Base-by-base conservation (phyloP, 169 alveolate genomes). In the Babesia divergens region DNA sequence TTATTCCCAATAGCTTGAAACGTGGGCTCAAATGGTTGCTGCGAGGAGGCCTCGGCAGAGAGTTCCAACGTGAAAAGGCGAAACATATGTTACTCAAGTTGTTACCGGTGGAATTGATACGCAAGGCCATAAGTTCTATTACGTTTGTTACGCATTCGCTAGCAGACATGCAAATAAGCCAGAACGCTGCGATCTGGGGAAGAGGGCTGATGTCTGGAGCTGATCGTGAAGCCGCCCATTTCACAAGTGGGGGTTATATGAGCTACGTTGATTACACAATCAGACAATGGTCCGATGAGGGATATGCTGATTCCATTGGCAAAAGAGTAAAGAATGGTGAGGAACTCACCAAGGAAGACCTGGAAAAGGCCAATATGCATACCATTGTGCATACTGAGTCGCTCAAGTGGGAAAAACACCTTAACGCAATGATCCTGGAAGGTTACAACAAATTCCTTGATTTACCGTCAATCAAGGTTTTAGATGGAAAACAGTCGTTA, bases 121-220 rank as follows among this genome's bases (percentile, higher is more conserved):
- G 84, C 62, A 77, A 83, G 42, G 90, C 90, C 2, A 47, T 68
- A 11, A 52, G 86, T 34, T 40, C 90, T 34, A 84, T 88, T 34
- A 82, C 83, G 14, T 88, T 88, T 42, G 87, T 85, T 18, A 88
- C 93, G 4, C 93, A 88, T 55, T 59, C 90, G 0, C 75, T 88
- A 16, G 93, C 93, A 34, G 55, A 82, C 9, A 69, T 70, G 51
- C 87, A 80, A 46, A 75, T 88, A 32, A 81, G 53, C 38, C 91
- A 88, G 56, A 88, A 81, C 50, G 83, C 83, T 18, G 59, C 16
- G 9, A 18, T 56, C 14, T 80, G 83, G 83, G 88, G 83, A 14
- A 51, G 79, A 4, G 65, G 76, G 2, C n/a, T 66, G 35, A 24
- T 46, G 31, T 26, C 67, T 22, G 72, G 28, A 8, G 47, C 28